A percentile compares a stretch with the other conserved stretches of the same genome.
These are phyloP conservation scores for Aspergillus pseudonomiae DNA, from an alignment of 2,329 filamentous ascomycete species.

Conservation along the genomic window DNA sequence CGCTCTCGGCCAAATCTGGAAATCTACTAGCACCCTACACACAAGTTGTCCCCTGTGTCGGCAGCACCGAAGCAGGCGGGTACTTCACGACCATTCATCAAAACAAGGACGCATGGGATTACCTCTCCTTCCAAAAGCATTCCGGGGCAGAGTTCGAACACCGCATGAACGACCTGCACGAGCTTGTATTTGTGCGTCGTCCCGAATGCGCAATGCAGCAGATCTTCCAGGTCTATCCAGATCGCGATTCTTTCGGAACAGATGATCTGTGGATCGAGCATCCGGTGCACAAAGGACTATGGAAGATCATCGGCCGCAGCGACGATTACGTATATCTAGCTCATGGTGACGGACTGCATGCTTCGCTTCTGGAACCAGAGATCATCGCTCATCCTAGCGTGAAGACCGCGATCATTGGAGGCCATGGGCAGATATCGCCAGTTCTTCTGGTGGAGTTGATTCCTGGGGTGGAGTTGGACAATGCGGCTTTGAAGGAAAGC, in stretches of 20 bases:
- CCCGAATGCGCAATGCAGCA: slow-evolving; percentile 12
- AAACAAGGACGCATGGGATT: neutral
- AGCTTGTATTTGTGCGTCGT: neutral
- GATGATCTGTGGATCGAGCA: slow-evolving; percentile 30
- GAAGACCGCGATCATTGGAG: slow-evolving; percentile 26
- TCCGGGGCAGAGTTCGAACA: neutral
- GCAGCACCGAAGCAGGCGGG: neutral
- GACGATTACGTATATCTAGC: slow-evolving; percentile 23
- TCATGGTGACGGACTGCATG: slow-evolving; percentile 27
- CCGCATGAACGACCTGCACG: neutral
- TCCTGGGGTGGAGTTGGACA: neutral
- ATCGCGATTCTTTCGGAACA: slow-evolving; percentile 22
- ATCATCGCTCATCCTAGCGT: slow-evolving; percentile 25
- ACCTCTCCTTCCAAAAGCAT: neutral
- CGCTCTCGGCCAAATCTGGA: neutral
- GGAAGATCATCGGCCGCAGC: slow-evolving; percentile 28
- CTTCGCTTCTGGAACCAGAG: slow-evolving; percentile 26
- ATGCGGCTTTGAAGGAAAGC: neutral
- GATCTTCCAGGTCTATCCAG: slow-evolving; percentile 26
- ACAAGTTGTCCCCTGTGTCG: neutral
- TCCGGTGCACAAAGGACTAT: slow-evolving; percentile 23
- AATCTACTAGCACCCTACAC: neutral
- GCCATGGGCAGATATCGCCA: slow-evolving; percentile 21
- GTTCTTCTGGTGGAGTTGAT: slow-evolving; percentile 14
- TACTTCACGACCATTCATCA: neutral